Base-by-base conservation (phyloP, 768 basidiomycete genomes). In the Phlebiopsis gigantea region DNA sequence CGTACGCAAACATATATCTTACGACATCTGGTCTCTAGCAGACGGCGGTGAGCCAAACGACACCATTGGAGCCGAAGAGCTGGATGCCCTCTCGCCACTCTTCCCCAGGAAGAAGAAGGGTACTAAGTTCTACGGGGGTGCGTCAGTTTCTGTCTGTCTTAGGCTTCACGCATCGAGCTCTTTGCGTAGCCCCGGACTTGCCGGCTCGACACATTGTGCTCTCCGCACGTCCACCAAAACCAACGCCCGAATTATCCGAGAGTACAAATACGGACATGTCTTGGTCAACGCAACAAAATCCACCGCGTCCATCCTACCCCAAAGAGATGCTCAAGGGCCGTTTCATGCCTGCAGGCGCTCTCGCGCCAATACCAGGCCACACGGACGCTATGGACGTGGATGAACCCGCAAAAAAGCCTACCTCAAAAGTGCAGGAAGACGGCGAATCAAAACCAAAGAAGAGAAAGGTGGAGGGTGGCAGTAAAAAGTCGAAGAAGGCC, bases 21-120 rank as follows among this genome's bases (percentile, higher is more conserved):
- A 82, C 59, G 86, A 88, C 59, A 70, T 90, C 6, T 90, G 87
- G 87, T 78, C 79, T 19, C 62, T 87, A 15, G n/a, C n/a, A n/a
- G n/a, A n/a, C n/a, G 81, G 77, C 1, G 73, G 76, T 4, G 71
- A 71, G 44, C 56, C 62, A 15, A 74, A 73, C 19, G 72, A 71
- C 22, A 68, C 73, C 29, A 49, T 67, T 17, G 78, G 81, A 0
- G 88, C 80, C 2, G 88, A 89, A 60, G 88, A 90, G 66, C 69
- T 88, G 41, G 79, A 77, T 42, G 69, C 71, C 0, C 65, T 90
- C 7, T 75, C 83, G 2, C 87, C 84, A 66, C 70, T 91, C 2
- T 67, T 90, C 1, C 88, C 88, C 0, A 74, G 86, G 19, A 82
- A 75, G 61, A 79, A 72, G 50, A 84, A 86, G 64, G 75, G 73